Evolutionary conservation across 2,329 filamentous ascomycete genomes (phyloP), one percentile per base, ranked within the genome.

Genomic region (Penicillium nordicum): DNA sequence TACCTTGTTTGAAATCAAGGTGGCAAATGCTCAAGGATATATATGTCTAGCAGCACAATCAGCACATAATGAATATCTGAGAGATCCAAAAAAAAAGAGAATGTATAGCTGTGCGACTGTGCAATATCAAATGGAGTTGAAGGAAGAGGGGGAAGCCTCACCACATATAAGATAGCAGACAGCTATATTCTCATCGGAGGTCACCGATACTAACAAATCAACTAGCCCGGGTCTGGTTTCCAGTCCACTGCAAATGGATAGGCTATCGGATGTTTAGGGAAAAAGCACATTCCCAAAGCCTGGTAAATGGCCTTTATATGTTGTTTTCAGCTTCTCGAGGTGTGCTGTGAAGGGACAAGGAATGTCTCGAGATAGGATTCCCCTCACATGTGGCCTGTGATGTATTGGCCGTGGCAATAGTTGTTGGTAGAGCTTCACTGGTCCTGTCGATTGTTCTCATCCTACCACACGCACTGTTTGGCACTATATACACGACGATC

Each of bases 161-260:
- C 46, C 21, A 36, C 41, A 54, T 56, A 63, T 59, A 60, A 58
- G 50, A 36, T n/a, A 36, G 53, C 50, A 44, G 53, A 47, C 51
- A 46, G 55, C 30, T 60, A 59, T 56, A 50, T 48, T 50, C 50
- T 40, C 37, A 45, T 63, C 67, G 66, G 66, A 52, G 42, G 63
- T 64, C 54, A 62, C 67, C 66, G 65, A 67, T 38, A 50, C 29
- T 32, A 42, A 47, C 41, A 41, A 50, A 52, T 56, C 32, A 53
- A 43, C 18, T 40, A 37, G 18, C 30, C 29, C 9, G 37, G 29
- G 30, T 53, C 16, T 32, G 29, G 23, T 37, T 10, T 27, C 37
- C 43, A 47, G 29, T 21, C 36, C 42, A 46, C 44, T 47, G 21
- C 18, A 37, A 36, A 43, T 36, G 16, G 50, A 55, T 38, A 42